phyloP scores from a whole-genome alignment of 768 basidiomycete species.

The Zangia roseola region DNA sequence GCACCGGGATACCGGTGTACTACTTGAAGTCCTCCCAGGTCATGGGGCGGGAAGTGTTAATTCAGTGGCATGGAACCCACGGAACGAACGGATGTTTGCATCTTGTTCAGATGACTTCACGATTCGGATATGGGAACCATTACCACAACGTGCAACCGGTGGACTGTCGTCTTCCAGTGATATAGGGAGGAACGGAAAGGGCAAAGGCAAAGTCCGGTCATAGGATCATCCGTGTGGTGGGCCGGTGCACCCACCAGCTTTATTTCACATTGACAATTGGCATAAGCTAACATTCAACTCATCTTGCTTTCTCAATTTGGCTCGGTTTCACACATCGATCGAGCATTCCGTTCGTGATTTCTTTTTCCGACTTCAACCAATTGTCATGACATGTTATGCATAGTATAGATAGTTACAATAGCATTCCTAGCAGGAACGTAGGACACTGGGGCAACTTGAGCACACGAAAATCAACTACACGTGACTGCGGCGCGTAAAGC shows the following conservation, averaged over 20 bases:
- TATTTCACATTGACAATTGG: constrained; percentile 29
- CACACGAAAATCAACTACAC: constrained; percentile 18
- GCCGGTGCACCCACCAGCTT: constrained; percentile 24
- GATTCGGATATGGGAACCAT: constrained; percentile 83
- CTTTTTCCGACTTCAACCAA: constrained; percentile 18
- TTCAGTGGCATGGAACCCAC: constrained; percentile 94
- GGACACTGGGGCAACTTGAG: constrained; percentile 8
- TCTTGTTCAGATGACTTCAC: constrained; percentile 93
- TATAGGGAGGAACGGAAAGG: constrained; percentile 46
- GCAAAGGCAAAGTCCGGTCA: constrained; percentile 62
- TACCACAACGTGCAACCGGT: constrained; percentile 22
- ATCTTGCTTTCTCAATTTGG: constrained; percentile 25
- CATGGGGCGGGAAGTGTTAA: constrained; percentile 92
- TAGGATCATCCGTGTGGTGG: constrained; percentile 27
- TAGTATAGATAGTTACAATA: constrained; percentile 34
- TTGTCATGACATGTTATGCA: constrained; percentile 32
- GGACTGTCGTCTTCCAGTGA: constrained; percentile 20
- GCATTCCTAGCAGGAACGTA: constrained; percentile 25
- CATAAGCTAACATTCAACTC: constrained; percentile 29
- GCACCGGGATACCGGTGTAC: constrained; percentile 81
- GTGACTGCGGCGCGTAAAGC: constrained; percentile 21
- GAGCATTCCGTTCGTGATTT: constrained; percentile 26
- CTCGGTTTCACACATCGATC: constrained; percentile 18
- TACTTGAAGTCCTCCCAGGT: constrained; percentile 86
- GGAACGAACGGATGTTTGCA: constrained; percentile 88